phyloP scores from a whole-genome alignment of 2,329 filamentous ascomycete species.

The Falciphora oryzae region DNA sequence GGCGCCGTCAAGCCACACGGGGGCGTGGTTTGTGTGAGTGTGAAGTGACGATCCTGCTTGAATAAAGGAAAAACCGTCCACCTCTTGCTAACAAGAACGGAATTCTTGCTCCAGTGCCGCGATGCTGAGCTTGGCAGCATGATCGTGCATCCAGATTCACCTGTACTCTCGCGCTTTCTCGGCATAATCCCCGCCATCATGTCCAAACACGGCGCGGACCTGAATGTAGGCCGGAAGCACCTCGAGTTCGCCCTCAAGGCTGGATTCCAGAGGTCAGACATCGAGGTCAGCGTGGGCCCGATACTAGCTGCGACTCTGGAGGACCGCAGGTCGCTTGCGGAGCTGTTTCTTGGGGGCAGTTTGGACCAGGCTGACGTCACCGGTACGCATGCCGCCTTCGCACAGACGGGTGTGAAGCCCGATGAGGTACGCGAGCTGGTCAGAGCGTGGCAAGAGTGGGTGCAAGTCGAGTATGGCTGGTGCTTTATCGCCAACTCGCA shows the following conservation, averaged over 20 bases:
- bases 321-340: not conserved
- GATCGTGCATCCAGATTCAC: not conserved
- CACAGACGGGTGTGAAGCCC: too few species aligned
- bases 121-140: conserved; percentile 16
- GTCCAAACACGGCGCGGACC: conserved; percentile 1
- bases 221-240: conserved; percentile 6
- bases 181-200: not conserved
- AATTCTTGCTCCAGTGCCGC: conserved; percentile 12
- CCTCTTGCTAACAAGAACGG: not conserved
- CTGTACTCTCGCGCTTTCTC: not conserved
- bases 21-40: conserved; percentile 35
- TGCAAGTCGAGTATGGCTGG: conserved; percentile 1
- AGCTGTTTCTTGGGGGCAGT: not conserved
- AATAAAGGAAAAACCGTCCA: too few species aligned
- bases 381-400: not conserved
- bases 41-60: too few species aligned
- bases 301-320: not conserved
- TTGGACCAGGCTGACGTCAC: not conserved
- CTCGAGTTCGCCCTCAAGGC: conserved; percentile 8
- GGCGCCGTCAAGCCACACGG: conserved; percentile 45
- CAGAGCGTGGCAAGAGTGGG: not conserved
- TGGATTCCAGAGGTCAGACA: conserved; percentile 4
- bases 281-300: not conserved
- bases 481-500: not conserved
- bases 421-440: not conserved